Evolutionary conservation across 768 basidiomycete species (phyloP).

Genomic region (Termitomyces sp.): DNA sequence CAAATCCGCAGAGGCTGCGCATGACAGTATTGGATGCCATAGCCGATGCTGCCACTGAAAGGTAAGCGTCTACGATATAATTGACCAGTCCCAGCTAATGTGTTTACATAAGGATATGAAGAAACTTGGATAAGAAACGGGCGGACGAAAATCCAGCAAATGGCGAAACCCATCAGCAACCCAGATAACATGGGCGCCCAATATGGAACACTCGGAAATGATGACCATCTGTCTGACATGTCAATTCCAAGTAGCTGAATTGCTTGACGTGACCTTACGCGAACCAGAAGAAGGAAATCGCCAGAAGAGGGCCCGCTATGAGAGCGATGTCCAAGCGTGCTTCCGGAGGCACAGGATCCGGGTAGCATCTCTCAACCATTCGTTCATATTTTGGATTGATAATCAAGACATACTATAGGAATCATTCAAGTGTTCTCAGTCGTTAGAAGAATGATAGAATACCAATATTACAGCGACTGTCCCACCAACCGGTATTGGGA

Average conservation of each 20-base stretch:
- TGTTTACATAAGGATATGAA: background rate
- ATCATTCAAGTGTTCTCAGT: background rate
- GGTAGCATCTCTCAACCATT: conserved; percentile 35
- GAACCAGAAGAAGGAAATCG: conserved; percentile 61
- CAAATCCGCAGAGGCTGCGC: conserved; percentile 45
- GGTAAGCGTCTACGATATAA: conserved; percentile 59
- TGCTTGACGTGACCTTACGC: conserved; percentile 24
- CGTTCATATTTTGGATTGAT: conserved; percentile 45
- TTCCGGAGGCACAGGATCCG: conserved; percentile 34
- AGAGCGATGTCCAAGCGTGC: conserved; percentile 42
- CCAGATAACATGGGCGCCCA: conserved; percentile 52
- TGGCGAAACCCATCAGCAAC: conserved; percentile 43
- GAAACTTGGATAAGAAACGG: background rate
- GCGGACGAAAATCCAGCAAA: conserved; percentile 51
- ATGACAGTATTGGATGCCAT: conserved; percentile 42
- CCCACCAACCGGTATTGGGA: conserved; percentile 55
- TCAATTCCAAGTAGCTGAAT: background rate
- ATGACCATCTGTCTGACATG: conserved; percentile 45
- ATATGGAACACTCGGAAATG: conserved; percentile 41
- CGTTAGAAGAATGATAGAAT: conserved; percentile 13
- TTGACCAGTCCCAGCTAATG: conserved; percentile 46
- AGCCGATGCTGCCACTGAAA: conserved; percentile 33
- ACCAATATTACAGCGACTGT: conserved; percentile 37
- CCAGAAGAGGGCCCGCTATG: conserved; percentile 44
- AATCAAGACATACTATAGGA: conserved; percentile 36